Conservation (phyloP, 148 eudicot species). For the Amaranthus cruentus region DNA sequence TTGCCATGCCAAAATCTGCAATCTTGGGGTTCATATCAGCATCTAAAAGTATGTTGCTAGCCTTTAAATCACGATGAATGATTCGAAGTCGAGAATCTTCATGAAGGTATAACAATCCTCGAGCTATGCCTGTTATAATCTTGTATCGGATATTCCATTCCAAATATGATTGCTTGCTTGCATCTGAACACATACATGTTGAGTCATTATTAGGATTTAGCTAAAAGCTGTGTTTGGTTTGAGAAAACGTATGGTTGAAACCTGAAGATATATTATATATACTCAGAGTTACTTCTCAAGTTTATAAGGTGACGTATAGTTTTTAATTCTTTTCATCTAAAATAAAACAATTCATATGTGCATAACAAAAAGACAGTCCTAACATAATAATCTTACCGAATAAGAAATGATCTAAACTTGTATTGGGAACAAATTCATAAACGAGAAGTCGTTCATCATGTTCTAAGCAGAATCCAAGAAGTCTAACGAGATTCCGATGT, state of each 20-base stretch:
- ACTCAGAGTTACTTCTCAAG: neutral
- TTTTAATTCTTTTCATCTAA: too few relatives aligned
- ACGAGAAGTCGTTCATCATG: constrained; percentile 41
- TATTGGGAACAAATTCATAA: constrained; percentile 43
- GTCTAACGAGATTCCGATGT: constrained; percentile 42
- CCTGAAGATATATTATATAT: too few relatives aligned
- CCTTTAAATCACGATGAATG: constrained; percentile 34
- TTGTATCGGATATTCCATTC: constrained; percentile 32
- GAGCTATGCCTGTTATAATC: constrained; percentile 34
- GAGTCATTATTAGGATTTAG: neutral
- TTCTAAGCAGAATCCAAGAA: constrained; percentile 37
- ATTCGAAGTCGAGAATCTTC: constrained; percentile 30
- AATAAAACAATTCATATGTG: too few relatives aligned
- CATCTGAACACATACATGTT: constrained; percentile 17
- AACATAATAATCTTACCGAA: constrained; percentile 9
- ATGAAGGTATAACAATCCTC: constrained; percentile 35
- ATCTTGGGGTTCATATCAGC: constrained; percentile 33
- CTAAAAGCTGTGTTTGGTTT: too few relatives aligned
- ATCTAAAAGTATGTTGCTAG: constrained; percentile 36
- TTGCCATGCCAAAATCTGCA: constrained; percentile 39
- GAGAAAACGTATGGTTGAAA: too few relatives aligned
- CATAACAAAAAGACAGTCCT: too few relatives aligned
- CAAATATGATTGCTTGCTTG: constrained; percentile 16
- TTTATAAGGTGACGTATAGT: neutral
- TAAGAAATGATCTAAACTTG: constrained; percentile 44